These are phyloP conservation scores for Straminergon stramineum DNA, from an alignment of 225 moss, liverwort and hornwort genomes.

Conservation along the genomic window DNA sequence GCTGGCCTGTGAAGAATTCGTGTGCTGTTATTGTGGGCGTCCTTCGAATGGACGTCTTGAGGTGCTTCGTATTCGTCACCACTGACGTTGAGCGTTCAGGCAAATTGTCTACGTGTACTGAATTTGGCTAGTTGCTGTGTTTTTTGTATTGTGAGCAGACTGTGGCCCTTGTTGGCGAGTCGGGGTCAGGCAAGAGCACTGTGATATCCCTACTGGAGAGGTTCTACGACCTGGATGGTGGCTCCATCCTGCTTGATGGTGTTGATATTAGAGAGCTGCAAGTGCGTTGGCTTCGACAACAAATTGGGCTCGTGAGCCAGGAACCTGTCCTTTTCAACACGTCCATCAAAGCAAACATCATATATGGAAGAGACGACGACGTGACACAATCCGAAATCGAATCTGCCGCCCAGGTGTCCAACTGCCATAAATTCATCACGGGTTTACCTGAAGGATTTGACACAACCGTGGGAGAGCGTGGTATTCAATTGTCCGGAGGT, in stretches of 20 bases:
- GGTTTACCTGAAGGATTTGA: conserved; percentile 52
- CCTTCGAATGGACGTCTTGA: background rate
- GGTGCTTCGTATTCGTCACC: background rate
- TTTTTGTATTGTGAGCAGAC: conserved; percentile 5
- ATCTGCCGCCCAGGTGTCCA: conserved; percentile 50
- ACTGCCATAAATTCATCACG: conserved; percentile 54
- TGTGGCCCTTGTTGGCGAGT: conserved; percentile 39
- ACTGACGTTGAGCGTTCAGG: background rate
- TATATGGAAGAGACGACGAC: conserved; percentile 53
- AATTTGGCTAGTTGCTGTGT: background rate
- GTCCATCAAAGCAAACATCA: conserved; percentile 55
- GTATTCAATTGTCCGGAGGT: conserved; percentile 62
- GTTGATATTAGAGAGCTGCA: conserved; percentile 42
- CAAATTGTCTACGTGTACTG: background rate
- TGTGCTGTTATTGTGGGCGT: background rate
- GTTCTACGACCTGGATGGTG: conserved; percentile 32
- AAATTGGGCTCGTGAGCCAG: conserved; percentile 76
- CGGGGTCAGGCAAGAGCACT: conserved; percentile 30
- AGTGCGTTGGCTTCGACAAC: conserved; percentile 63
- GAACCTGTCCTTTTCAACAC: conserved; percentile 69
- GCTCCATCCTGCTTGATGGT: conserved; percentile 18
- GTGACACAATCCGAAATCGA: conserved; percentile 40
- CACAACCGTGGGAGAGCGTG: conserved; percentile 62
- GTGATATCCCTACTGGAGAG: conserved; percentile 41
- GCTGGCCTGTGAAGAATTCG: background rate